Conservation (phyloP, 257 asterid species). For the Solanum etuberosum region DNA sequence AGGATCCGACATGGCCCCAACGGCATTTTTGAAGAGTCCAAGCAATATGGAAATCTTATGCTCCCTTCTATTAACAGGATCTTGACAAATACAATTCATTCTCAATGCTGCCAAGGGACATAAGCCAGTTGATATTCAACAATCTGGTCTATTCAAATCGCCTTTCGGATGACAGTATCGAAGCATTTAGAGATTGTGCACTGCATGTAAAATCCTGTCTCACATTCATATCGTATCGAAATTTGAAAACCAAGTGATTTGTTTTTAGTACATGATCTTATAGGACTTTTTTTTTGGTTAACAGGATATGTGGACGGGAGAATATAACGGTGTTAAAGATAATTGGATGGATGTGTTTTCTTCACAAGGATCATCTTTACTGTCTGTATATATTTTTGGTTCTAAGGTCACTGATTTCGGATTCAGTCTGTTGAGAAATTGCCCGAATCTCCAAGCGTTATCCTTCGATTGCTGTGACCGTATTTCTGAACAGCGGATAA, state of each 20-base stretch:
- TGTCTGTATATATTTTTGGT: slow-evolving; percentile 64
- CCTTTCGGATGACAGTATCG: slow-evolving; percentile 40
- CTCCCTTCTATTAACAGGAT: slow-evolving; percentile 34
- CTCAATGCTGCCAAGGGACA: slow-evolving; percentile 76
- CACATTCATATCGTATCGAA: neutral
- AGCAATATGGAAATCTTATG: neutral
- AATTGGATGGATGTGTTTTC: slow-evolving; percentile 74
- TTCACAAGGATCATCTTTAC: slow-evolving; percentile 81
- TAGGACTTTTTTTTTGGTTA: neutral
- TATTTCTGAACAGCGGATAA: slow-evolving; percentile 63
- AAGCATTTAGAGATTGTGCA: slow-evolving; percentile 88
- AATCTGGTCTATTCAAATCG: slow-evolving; percentile 61
- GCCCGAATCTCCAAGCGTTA: slow-evolving; percentile 53
- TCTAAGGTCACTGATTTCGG: slow-evolving; percentile 76
- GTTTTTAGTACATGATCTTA: neutral
- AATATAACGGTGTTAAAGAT: slow-evolving; percentile 56
- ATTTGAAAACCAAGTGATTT: neutral
- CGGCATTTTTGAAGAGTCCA: neutral
- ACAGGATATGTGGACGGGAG: slow-evolving; percentile 83
- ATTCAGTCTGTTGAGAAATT: slow-evolving; percentile 41
- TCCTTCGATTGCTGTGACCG: slow-evolving; percentile 62
- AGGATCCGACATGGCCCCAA: accelerated
- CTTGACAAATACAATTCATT: slow-evolving; percentile 42
- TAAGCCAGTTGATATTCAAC: slow-evolving; percentile 76
- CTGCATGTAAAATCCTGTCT: slow-evolving; percentile 45